phyloP scores from a whole-genome alignment of 2,329 filamentous ascomycete genomes.

The Sporothrix pallida region DNA sequence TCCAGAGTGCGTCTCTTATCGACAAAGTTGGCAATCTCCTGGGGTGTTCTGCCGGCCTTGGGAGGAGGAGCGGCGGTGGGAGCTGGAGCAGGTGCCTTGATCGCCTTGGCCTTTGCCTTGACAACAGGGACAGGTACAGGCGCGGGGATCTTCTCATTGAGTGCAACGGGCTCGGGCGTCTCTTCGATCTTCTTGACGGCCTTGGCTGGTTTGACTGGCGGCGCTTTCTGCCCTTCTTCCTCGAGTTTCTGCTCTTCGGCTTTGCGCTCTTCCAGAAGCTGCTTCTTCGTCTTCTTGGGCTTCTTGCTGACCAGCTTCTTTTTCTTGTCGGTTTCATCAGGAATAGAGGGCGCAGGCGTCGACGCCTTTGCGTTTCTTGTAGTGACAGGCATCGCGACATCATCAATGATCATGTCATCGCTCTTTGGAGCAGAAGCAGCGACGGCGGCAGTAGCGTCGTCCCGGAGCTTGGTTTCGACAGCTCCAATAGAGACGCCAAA shows the following conservation, averaged over 20 bases:
- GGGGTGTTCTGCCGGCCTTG: constrained; percentile 29
- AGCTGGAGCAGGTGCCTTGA: constrained; percentile 31
- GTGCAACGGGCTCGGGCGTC: constrained; percentile 2
- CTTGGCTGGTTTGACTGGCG: constrained; percentile 39
- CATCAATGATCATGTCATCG: constrained; percentile 58
- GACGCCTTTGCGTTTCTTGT: background rate
- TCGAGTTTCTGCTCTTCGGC: constrained; percentile 55
- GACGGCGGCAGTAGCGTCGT: constrained; percentile 48
- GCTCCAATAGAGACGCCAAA: constrained; percentile 68
- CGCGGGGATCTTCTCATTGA: background rate
- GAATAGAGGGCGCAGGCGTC: constrained; percentile 48
- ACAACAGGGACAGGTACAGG: constrained; percentile 38
- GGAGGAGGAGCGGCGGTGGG: constrained; percentile 37
- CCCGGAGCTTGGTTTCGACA: constrained; percentile 57
- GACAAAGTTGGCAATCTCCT: constrained; percentile 34
- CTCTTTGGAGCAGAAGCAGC: constrained; percentile 46
- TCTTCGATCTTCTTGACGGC: constrained; percentile 41
- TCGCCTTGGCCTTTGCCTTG: constrained; percentile 38
- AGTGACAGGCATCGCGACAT: constrained; percentile 40
- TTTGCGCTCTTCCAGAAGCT: constrained; percentile 71
- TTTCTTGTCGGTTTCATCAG: constrained; percentile 47
- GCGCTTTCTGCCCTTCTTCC: constrained; percentile 47
- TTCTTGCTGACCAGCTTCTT: constrained; percentile 72
- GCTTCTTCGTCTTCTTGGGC: constrained; percentile 74
- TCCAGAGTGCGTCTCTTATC: constrained; percentile 35